A percentile compares a stretch with the other conserved stretches of the same genome.
Evolutionary conservation across 495 filamentous ascomycete species (phyloP).

Genomic region (Neurospora sp.): DNA sequence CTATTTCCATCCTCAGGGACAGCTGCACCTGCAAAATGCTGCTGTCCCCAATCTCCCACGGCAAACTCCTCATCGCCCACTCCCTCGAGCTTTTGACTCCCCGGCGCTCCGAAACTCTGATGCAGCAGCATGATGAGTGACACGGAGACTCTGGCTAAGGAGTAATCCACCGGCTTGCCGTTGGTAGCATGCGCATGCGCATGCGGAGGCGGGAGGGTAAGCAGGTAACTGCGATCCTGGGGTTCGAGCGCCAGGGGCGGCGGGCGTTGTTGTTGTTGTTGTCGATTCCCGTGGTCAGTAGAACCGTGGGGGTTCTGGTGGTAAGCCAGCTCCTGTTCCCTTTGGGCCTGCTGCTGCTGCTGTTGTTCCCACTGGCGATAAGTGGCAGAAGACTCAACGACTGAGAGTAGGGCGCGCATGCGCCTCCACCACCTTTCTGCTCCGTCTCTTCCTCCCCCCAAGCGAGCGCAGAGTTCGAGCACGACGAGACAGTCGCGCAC

Average conservation of each 20-base stretch:
- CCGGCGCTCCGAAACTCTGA: neutral
- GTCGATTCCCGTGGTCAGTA: neutral
- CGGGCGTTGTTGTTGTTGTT: neutral
- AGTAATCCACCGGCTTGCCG: neutral
- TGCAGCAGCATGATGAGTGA: neutral
- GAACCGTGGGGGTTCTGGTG: neutral
- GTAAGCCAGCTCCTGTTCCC: neutral
- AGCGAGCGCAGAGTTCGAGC: neutral
- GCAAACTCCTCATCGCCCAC: neutral
- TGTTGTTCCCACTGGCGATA: neutral
- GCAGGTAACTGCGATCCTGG: neutral
- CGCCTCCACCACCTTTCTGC: neutral
- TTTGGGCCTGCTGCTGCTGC: neutral
- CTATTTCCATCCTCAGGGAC: neutral
- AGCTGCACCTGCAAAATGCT: neutral
- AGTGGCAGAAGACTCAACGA: neutral
- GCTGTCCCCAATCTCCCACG: neutral
- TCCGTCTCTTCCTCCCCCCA: neutral
- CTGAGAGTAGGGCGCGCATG: neutral
- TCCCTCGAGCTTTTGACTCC: neutral
- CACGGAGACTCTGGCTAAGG: neutral
- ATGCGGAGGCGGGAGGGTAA: neutral
- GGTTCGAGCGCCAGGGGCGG: neutral
- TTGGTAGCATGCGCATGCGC: neutral
- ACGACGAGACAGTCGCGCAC: neutral